Percentiles rank a stretch among this genome's conserved stretches.
phyloP scores from a whole-genome alignment of 129 eudicot species.

The Glebionis coronaria region DNA sequence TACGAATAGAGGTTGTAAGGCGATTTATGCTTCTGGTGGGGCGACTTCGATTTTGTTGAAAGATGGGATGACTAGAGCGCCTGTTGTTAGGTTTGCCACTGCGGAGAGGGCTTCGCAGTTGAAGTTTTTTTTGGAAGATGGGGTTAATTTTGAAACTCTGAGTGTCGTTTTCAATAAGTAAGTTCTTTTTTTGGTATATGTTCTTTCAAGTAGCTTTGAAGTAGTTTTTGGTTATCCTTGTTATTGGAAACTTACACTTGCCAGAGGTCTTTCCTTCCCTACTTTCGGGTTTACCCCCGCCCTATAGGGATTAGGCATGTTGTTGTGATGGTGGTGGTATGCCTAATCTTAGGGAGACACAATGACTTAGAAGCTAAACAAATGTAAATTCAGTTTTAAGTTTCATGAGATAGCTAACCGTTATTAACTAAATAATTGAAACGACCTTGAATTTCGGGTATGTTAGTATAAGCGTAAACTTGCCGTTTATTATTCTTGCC shows the following conservation, averaged over 20 bases:
- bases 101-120: constrained; percentile 54
- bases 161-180: constrained; percentile 48
- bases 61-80: constrained; percentile 60
- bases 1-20: constrained; percentile 56
- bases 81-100: constrained; percentile 47
- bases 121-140: constrained; percentile 49
- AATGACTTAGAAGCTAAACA: neutral
- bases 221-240: too few species aligned
- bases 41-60: constrained; percentile 45
- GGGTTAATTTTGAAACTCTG: constrained; percentile 45
- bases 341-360: neutral
- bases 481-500: neutral
- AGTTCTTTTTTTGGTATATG: constrained; percentile 11
- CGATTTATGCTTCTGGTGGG: constrained; percentile 44
- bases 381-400: neutral
- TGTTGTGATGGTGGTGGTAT: too few species aligned
- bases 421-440: neutral
- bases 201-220: neutral
- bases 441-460: neutral
- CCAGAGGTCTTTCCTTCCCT: too few species aligned
- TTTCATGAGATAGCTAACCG: neutral
- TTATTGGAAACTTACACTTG: too few species aligned
- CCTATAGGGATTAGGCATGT: too few species aligned
- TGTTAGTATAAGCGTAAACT: too few species aligned
- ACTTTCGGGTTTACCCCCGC: too few species aligned